Conservation (phyloP, 2,329 filamentous ascomycete species). For the Emergomyces africanus region DNA sequence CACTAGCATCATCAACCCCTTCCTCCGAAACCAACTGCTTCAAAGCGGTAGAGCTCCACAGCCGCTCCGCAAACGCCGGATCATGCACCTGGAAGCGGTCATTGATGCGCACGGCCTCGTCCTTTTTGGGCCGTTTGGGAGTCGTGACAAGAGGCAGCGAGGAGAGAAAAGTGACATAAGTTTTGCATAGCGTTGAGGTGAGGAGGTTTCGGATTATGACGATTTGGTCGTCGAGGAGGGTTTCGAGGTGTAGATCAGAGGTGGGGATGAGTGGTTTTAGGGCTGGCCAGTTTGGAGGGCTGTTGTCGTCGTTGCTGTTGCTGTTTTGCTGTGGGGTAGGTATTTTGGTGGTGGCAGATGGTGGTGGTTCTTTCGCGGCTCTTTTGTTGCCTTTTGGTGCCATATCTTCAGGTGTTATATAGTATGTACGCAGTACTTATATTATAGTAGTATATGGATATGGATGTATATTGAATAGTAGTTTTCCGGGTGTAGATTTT, state of each 20-base stretch:
- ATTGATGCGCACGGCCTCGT: conserved; percentile 73
- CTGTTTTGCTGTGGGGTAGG: background rate
- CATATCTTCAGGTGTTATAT: too few species aligned
- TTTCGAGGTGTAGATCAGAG: conserved; percentile 48
- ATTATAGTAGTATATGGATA: background rate
- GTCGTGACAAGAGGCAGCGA: conserved; percentile 63
- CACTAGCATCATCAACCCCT: conserved; percentile 10
- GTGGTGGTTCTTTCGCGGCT: background rate
- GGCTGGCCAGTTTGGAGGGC: conserved; percentile 49
- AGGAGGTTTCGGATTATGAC: conserved; percentile 62
- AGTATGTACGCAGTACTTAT: too few species aligned
- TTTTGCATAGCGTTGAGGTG: conserved; percentile 59
- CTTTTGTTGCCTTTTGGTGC: conserved; percentile 4
- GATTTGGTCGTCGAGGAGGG: conserved; percentile 53
- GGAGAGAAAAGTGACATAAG: conserved; percentile 60
- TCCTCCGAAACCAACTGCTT: conserved; percentile 40
- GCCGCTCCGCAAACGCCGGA: conserved; percentile 53
- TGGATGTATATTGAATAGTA: background rate
- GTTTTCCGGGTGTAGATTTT: background rate
- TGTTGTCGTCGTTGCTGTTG: background rate
- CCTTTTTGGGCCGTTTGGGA: conserved; percentile 62
- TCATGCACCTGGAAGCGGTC: conserved; percentile 80
- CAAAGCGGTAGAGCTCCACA: conserved; percentile 70
- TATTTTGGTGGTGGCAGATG: background rate
- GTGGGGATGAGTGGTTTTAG: conserved; percentile 58